These are phyloP conservation scores for Solanum medicagineum DNA, from an alignment of 257 asterid species.

Conservation along the genomic window DNA sequence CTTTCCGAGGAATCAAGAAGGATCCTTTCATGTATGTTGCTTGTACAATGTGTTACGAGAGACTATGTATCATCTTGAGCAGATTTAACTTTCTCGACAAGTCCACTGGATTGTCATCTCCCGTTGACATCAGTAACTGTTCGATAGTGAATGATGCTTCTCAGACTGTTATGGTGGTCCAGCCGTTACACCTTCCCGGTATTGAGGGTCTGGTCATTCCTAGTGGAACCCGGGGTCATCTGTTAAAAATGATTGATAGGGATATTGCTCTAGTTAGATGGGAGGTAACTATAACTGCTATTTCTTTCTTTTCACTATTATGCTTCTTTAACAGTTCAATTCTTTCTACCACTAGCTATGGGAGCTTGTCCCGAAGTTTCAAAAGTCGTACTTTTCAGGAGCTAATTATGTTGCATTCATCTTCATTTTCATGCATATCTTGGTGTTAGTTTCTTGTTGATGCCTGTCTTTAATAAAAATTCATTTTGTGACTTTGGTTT, in stretches of 20 bases:
- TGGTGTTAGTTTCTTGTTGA: neutral
- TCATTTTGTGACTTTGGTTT: neutral
- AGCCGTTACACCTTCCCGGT: conserved; percentile 51
- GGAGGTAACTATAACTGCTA: conserved; percentile 53
- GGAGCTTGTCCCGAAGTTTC: neutral
- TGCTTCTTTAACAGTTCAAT: neutral
- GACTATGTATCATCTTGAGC: conserved; percentile 15
- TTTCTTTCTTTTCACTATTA: neutral
- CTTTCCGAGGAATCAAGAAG: neutral
- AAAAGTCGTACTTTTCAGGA: neutral
- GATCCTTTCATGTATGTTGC: neutral
- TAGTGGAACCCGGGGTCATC: conserved; percentile 58
- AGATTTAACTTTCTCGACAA: conserved; percentile 84
- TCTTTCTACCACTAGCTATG: neutral
- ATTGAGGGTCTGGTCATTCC: conserved; percentile 79
- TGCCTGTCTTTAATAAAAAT: neutral
- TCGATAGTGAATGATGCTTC: conserved; percentile 43
- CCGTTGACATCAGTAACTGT: conserved; percentile 42
- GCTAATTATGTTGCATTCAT: neutral
- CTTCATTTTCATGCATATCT: neutral
- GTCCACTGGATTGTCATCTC: conserved; percentile 72
- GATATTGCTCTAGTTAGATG: conserved; percentile 70
- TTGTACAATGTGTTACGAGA: neutral
- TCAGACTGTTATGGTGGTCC: conserved; percentile 37
- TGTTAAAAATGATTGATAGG: conserved; percentile 61